Percentiles rank a stretch among this genome's conserved stretches.
phyloP scores from a whole-genome alignment of 2,329 filamentous ascomycete genomes.

The Fusarium bulbicola region DNA sequence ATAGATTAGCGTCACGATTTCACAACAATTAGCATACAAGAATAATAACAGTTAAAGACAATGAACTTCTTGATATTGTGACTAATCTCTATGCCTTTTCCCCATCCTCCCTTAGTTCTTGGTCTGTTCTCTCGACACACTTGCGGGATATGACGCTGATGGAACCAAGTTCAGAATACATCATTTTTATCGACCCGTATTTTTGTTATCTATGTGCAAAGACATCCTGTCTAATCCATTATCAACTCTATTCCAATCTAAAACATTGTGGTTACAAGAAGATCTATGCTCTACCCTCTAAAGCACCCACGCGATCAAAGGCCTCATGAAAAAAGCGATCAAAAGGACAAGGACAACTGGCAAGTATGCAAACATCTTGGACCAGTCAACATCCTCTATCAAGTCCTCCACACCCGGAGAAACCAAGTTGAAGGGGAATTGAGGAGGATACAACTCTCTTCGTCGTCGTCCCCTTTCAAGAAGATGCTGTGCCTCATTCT shows the following conservation, averaged over 20 bases:
- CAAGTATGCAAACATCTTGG: constrained; percentile 2
- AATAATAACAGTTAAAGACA: neutral
- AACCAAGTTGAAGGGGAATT: constrained; percentile 21
- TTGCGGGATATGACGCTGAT: neutral
- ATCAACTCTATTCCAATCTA: neutral
- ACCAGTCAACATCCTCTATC: constrained; percentile 33
- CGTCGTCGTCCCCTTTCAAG: constrained; percentile 15
- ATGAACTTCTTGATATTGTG: neutral
- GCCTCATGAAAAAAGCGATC: constrained; percentile 3
- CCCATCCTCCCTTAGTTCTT: too few species aligned
- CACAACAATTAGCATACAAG: neutral
- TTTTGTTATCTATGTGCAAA: neutral
- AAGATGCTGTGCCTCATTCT: constrained; percentile 36
- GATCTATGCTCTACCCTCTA: neutral
- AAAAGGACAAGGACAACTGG: constrained; percentile 1
- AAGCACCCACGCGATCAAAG: neutral
- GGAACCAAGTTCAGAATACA: too few species aligned
- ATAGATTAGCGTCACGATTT: constrained; percentile 10
- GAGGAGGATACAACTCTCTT: constrained; percentile 22
- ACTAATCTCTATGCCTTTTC: too few species aligned
- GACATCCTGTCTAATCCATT: neutral
- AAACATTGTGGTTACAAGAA: neutral
- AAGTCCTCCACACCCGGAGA: constrained; percentile 27
- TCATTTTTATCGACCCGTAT: neutral
- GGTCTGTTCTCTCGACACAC: neutral